Evolutionary conservation across 352 stramenopile genomes (phyloP).

Genomic region (Pythium brassicae): DNA sequence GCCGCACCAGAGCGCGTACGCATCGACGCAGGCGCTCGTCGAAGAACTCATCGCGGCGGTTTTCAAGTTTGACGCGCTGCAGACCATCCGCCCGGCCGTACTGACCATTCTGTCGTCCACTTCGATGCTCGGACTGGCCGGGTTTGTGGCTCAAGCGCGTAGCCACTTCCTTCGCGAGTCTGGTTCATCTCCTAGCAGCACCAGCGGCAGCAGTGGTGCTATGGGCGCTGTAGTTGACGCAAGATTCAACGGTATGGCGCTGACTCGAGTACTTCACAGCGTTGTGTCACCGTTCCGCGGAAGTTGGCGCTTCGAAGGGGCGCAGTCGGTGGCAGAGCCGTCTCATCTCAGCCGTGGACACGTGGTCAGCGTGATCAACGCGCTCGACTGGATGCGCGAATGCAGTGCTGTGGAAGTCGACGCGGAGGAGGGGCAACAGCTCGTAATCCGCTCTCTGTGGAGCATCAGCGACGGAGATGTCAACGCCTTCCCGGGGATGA

Average conservation of each 20-base stretch:
- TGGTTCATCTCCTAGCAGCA: background rate
- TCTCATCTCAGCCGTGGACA: background rate
- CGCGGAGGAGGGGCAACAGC: conserved; percentile 4
- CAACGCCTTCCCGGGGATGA: background rate
- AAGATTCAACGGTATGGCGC: conserved; percentile 10
- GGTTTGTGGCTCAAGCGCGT: conserved; percentile 33
- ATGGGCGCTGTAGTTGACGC: background rate
- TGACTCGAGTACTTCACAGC: conserved; percentile 8
- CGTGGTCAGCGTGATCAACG: conserved; percentile 3
- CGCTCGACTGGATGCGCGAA: conserved; percentile 14
- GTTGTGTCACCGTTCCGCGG: conserved; percentile 9
- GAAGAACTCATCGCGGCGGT: conserved; percentile 33
- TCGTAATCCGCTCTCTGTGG: conserved; percentile 10
- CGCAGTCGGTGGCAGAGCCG: conserved; percentile 5
- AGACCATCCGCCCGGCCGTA: conserved; percentile 21
- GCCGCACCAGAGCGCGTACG: background rate
- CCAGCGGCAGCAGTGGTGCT: background rate
- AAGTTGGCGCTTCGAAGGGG: conserved; percentile 7
- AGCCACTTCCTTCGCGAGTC: conserved; percentile 18
- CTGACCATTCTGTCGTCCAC: conserved; percentile 24
- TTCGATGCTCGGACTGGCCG: conserved; percentile 30
- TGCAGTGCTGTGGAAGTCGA: conserved; percentile 7
- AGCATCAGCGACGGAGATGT: background rate
- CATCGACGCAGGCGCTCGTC: conserved; percentile 19
- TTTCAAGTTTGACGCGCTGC: conserved; percentile 29